Evolutionary conservation across 2,329 filamentous ascomycete genomes (phyloP).

Genomic region (Sarocladium brachiariae): DNA sequence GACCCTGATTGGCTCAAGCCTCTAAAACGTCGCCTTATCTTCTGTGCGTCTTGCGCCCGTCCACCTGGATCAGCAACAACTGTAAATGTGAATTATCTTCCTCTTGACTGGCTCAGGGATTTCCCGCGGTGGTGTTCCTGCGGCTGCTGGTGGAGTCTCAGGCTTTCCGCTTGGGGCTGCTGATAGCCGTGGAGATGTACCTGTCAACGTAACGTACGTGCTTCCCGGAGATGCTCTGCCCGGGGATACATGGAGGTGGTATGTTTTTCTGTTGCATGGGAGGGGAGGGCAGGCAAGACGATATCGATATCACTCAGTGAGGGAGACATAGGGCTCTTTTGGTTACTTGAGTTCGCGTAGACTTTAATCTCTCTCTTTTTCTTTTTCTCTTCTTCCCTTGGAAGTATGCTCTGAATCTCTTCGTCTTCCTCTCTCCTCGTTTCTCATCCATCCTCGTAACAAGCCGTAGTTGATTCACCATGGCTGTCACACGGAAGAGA

Average conservation of each 20-base stretch:
- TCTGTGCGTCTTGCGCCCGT: not conserved
- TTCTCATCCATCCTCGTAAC: slow-evolving; percentile 20
- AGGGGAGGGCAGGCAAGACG: too few relatives aligned
- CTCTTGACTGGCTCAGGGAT: not conserved
- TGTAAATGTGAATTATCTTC: not conserved
- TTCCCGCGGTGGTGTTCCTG: not conserved
- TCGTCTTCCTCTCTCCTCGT: not conserved
- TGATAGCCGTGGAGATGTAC: not conserved
- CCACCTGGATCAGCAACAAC: not conserved
- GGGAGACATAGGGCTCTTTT: too few relatives aligned
- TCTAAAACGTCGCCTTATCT: slow-evolving; percentile 1
- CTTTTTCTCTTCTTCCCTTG: not conserved
- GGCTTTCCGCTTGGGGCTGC: too few relatives aligned
- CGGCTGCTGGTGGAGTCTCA: not conserved
- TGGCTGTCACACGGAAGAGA: slow-evolving; percentile 39
- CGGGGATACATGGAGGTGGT: not conserved
- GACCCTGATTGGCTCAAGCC: slow-evolving; percentile 2
- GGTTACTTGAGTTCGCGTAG: not conserved
- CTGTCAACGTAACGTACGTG: not conserved
- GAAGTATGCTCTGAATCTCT: not conserved
- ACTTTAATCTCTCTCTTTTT: not conserved
- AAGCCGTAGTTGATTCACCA: not conserved
- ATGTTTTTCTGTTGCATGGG: too few relatives aligned
- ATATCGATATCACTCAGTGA: too few relatives aligned
- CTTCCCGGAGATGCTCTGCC: slow-evolving; percentile 6